Percentiles rank a stretch among this genome's conserved stretches.
Conservation (phyloP, 805 yeast species). For the Pichia insulana region DNA sequence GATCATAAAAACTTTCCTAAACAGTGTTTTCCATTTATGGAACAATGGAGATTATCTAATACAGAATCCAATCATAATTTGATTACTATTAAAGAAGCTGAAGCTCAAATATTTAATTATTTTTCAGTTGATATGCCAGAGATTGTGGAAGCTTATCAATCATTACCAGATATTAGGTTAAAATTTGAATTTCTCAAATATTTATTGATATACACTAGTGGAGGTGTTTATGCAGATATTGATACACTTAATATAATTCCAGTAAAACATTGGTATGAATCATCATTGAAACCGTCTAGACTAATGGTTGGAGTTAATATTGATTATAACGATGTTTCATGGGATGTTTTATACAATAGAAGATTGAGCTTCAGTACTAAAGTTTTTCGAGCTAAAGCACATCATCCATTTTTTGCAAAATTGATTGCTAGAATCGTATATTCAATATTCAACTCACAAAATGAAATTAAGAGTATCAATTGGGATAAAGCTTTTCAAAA, state of each 20-base stretch:
- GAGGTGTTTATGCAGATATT: constrained; percentile 58
- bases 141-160: constrained; percentile 39
- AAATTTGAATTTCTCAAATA: constrained; percentile 50
- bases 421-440: constrained; percentile 26
- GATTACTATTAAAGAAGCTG: constrained; percentile 24
- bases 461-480: constrained; percentile 18
- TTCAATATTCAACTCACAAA: constrained; percentile 20
- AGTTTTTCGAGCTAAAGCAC: constrained; percentile 25
- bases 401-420: constrained; percentile 29
- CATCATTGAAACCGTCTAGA: constrained; percentile 16
- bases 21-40: constrained; percentile 24
- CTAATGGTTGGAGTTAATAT: constrained; percentile 24
- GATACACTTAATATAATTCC: constrained; percentile 51
- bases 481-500: constrained; percentile 25
- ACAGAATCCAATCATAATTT: constrained; percentile 25
- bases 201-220: constrained; percentile 40
- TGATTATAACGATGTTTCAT: constrained; percentile 26
- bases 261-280: constrained; percentile 23
- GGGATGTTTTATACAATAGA: constrained; percentile 27
- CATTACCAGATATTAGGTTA: constrained; percentile 42
- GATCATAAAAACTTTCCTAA: constrained; percentile 25
- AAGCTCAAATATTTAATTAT: constrained; percentile 21
- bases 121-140: constrained; percentile 36
- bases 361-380: constrained; percentile 24
- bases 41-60: constrained; percentile 27